Conservation (phyloP, 2,329 filamentous ascomycete genomes). For the Fusarium sp. region DNA sequence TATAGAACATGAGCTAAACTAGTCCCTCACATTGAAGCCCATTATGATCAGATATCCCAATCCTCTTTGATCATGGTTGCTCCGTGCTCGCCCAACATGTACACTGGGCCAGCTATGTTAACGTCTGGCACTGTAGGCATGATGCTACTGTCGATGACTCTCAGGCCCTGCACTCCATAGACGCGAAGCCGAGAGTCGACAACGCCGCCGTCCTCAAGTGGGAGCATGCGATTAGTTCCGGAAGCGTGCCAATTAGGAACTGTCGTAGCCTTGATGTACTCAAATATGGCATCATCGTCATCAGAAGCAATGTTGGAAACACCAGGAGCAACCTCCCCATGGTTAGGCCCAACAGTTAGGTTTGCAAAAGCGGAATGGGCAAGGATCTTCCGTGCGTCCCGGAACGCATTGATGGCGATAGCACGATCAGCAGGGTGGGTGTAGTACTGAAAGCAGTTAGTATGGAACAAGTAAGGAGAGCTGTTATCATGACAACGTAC, state of each 20-base stretch:
- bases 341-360: neutral
- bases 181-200: slow-evolving; percentile 23
- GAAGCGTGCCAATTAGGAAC: slow-evolving; percentile 18
- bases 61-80: slow-evolving; percentile 3
- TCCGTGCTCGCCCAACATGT: slow-evolving; percentile 66
- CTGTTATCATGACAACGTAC: neutral
- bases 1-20: neutral
- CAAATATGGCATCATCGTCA: slow-evolving; percentile 1
- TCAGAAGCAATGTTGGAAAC: neutral
- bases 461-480: no score
- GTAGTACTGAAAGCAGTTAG: neutral
- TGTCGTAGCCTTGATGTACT: slow-evolving; percentile 1
- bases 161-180: slow-evolving; percentile 25
- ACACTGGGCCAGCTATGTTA: slow-evolving; percentile 69
- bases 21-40: neutral
- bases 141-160: slow-evolving; percentile 26
- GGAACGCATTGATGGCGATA: slow-evolving; percentile 2
- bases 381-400: slow-evolving; percentile 11
- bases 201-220: slow-evolving; percentile 29
- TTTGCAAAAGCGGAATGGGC: neutral
- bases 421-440: slow-evolving; percentile 2
- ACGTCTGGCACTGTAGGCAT: slow-evolving; percentile 65
- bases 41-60: neutral
- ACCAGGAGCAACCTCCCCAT: slow-evolving; percentile 9
- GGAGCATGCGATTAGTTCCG: slow-evolving; percentile 14